A percentile compares a stretch with the other conserved stretches of the same genome.
Conservation (phyloP, 306 rosid genomes). For the Fragaria nilgerrensis region DNA sequence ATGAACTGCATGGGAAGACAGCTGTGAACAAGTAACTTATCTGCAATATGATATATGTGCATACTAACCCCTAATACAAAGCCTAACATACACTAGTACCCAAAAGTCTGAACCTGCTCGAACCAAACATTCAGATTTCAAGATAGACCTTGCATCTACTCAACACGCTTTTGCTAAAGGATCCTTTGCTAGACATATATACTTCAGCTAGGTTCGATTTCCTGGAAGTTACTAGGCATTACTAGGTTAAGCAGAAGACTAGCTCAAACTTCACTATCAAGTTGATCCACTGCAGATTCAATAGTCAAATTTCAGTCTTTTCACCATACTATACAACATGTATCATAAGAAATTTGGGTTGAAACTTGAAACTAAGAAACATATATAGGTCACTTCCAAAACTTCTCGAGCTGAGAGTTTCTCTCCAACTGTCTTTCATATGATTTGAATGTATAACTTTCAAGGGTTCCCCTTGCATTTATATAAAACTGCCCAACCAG, state of each 20-base stretch:
- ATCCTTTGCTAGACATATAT: too few species aligned
- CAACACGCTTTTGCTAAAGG: too few species aligned
- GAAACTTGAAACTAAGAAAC: neutral
- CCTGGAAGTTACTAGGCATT: neutral
- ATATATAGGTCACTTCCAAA: neutral
- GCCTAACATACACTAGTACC: too few species aligned
- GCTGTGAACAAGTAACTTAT: neutral
- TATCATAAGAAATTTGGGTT: neutral
- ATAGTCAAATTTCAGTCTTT: neutral
- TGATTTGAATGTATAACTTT: neutral
- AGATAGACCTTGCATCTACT: too few species aligned
- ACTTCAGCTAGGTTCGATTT: too few species aligned
- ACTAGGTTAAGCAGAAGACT: neutral
- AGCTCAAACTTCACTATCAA: neutral
- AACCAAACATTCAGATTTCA: too few species aligned
- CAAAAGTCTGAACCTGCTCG: too few species aligned
- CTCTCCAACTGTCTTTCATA: neutral
- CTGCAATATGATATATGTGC: neutral
- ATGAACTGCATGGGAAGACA: neutral
- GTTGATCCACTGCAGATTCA: neutral
- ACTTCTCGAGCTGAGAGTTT: neutral
- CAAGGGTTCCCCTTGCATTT: neutral
- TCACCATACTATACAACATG: neutral
- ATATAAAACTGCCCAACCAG: neutral
- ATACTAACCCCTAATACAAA: too few species aligned